These are phyloP conservation scores for Tuber aestivum DNA, from an alignment of 495 filamentous ascomycete species.

Conservation along the genomic window DNA sequence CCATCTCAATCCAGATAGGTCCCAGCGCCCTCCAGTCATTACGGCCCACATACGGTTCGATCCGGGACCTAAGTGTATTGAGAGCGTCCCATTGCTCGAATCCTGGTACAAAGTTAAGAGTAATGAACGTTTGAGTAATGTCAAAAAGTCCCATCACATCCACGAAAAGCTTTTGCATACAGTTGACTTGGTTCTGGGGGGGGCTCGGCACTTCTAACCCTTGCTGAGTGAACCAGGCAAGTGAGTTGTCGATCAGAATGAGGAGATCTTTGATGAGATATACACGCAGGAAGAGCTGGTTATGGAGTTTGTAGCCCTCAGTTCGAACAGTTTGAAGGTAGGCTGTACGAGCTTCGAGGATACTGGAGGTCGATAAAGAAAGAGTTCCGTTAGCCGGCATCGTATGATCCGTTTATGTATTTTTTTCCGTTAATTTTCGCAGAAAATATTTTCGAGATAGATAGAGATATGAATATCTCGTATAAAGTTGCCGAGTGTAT, in stretches of 20 bases:
- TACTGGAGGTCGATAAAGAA: fast-evolving
- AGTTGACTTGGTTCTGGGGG: neutral
- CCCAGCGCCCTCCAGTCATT: neutral
- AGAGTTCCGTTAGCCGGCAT: neutral
- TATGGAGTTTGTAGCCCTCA: neutral
- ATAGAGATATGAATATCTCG: neutral
- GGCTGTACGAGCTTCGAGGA: neutral
- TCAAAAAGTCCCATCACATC: neutral
- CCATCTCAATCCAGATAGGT: neutral
- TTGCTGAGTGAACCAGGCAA: fast-evolving
- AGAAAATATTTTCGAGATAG: neutral
- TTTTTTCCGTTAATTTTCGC: neutral
- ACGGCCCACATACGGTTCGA: neutral
- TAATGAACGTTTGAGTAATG: neutral
- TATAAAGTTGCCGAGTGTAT: neutral
- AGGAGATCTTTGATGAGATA: neutral
- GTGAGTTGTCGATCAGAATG: neutral
- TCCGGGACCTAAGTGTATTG: neutral
- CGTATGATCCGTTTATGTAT: neutral
- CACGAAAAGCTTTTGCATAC: neutral
- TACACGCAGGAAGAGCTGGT: neutral
- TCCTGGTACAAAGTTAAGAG: neutral
- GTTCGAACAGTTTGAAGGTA: neutral
- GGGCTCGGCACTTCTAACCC: neutral
- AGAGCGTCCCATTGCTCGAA: neutral